A percentile compares a stretch with the other conserved stretches of the same genome.
Conservation (phyloP, 78 protist genomes). For the Cavenderia fasciculata region DNA sequence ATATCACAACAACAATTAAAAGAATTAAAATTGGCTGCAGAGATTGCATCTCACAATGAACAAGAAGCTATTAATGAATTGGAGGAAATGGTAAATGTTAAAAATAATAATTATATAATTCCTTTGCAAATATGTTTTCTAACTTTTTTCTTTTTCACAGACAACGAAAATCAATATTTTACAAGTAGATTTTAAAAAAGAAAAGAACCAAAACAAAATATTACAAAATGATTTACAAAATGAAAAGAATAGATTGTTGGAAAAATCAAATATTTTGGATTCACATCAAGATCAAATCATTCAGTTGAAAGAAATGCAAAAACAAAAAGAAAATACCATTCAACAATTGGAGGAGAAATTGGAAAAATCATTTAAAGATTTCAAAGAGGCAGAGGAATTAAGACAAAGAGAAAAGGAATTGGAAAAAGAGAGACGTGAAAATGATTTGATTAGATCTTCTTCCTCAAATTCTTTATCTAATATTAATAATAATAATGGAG, state of each 20-base stretch:
- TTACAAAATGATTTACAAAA: background rate
- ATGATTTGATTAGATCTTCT: too few relatives aligned
- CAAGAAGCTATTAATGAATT: constrained; percentile 8
- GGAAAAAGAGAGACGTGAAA: constrained; percentile 11
- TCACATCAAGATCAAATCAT: background rate
- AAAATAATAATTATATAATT: too few relatives aligned
- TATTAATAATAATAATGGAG: too few relatives aligned
- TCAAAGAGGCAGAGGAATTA: constrained; percentile 29
- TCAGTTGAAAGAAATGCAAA: background rate
- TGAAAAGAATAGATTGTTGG: background rate
- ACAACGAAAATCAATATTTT: background rate
- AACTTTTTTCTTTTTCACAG: too few relatives aligned
- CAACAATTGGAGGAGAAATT: constrained; percentile 5
- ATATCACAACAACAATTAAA: constrained; percentile 17
- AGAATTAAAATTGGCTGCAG: constrained; percentile 27
- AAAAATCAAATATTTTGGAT: too few relatives aligned
- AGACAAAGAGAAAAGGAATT: constrained; percentile 43
- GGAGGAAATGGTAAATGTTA: too few relatives aligned
- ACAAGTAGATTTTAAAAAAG: constrained; percentile 35
- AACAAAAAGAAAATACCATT: background rate
- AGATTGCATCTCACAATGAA: background rate
- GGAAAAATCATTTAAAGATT: constrained; percentile 25
- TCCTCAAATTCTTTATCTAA: too few relatives aligned
- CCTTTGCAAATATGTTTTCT: too few relatives aligned
- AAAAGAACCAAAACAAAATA: background rate